Conservation (phyloP, 192 early-diverging fungal genomes). For the Glomus cerebriforme region DNA sequence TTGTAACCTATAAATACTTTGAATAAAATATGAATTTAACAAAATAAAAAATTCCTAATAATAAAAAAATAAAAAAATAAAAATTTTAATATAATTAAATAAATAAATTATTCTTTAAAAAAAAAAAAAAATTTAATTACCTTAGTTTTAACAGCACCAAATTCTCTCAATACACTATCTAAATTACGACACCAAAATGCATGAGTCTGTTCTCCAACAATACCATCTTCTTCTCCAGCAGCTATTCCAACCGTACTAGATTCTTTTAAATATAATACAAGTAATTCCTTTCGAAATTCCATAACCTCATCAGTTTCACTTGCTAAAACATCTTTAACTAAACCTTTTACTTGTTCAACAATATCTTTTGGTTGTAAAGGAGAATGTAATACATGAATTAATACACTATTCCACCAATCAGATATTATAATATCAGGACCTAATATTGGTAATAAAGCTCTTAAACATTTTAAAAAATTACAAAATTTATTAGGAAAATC, state of each 20-base stretch:
- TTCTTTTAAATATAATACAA: slow-evolving; percentile 20
- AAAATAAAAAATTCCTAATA: slow-evolving; percentile 17
- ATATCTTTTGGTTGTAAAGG: slow-evolving; percentile 19
- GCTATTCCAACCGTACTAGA: slow-evolving; percentile 5
- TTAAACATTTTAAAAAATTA: neutral
- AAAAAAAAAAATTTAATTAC: neutral
- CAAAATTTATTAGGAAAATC: slow-evolving; percentile 9
- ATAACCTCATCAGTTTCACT: neutral
- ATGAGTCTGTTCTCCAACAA: slow-evolving; percentile 4
- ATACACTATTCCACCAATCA: slow-evolving; percentile 44
- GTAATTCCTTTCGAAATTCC: slow-evolving; percentile 5
- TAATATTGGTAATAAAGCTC: slow-evolving; percentile 39
- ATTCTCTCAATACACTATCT: slow-evolving; percentile 16
- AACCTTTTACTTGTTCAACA: slow-evolving; percentile 19
- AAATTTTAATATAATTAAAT: neutral
- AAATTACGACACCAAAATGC: slow-evolving; percentile 24
- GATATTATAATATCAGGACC: slow-evolving; percentile 39
- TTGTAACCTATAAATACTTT: slow-evolving; percentile 11
- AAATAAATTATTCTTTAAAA: neutral
- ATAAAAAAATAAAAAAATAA: slow-evolving; percentile 6
- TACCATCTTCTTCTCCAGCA: slow-evolving; percentile 16
- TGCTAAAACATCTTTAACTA: slow-evolving; percentile 7
- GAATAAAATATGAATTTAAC: slow-evolving; percentile 24
- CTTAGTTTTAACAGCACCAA: slow-evolving; percentile 26
- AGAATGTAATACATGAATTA: slow-evolving; percentile 36